These are phyloP conservation scores for Teunomyces lycoperdinae DNA, from an alignment of 805 yeast species.

Conservation along the genomic window DNA sequence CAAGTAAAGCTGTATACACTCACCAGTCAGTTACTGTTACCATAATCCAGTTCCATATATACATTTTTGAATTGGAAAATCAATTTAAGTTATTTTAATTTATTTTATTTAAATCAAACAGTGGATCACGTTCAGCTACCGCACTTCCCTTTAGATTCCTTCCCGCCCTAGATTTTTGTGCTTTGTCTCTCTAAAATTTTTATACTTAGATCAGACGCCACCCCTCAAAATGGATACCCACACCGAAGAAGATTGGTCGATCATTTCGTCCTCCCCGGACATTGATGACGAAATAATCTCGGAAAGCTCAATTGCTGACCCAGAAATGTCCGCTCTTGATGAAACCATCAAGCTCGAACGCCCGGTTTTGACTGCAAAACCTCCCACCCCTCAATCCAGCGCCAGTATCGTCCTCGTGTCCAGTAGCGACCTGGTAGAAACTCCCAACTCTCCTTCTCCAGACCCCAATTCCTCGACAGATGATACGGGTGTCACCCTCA, in stretches of 20 bases:
- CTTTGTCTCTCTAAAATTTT: no score
- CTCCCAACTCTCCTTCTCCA: not conserved
- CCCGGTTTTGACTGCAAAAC: not conserved
- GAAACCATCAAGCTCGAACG: not conserved
- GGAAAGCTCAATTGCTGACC: slow-evolving; percentile 8
- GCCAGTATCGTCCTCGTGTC: not conserved
- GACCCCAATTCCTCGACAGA: not conserved
- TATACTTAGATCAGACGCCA: slow-evolving; percentile 5
- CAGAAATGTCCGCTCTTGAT: not conserved
- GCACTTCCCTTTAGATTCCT: no score
- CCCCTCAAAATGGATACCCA: slow-evolving; percentile 5
- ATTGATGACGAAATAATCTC: slow-evolving; percentile 33
- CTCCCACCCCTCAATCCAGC: not conserved
- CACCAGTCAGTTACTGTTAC: no score
- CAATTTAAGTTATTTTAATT: no score
- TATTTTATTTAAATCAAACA: no score
- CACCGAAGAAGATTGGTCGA: slow-evolving; percentile 44
- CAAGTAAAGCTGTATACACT: no score
- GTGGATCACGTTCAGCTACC: no score
- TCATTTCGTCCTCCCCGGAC: slow-evolving; percentile 42
- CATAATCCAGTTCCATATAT: no score
- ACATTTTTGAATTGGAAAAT: not conserved
- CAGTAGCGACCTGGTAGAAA: not conserved
- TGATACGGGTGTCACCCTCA: not conserved
- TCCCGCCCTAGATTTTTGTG: no score